These are phyloP conservation scores for Crithidia bombi DNA, from an alignment of 208 protist species.

Conservation along the genomic window DNA sequence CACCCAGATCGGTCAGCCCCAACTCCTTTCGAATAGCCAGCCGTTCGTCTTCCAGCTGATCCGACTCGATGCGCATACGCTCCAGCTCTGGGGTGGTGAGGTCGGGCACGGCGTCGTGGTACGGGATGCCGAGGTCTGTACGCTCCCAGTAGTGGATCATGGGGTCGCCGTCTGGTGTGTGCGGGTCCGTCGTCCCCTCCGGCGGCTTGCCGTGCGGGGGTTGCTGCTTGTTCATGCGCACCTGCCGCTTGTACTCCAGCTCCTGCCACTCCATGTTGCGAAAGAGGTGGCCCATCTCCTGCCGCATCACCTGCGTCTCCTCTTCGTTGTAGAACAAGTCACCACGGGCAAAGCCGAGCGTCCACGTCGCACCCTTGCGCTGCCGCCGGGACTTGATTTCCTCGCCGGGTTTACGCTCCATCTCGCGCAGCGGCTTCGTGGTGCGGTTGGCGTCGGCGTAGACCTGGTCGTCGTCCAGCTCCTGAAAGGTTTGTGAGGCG, in stretches of 20 bases:
- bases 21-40: constrained; percentile 83
- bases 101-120: constrained; percentile 87
- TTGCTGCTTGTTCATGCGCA: constrained; percentile 84
- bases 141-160: constrained; percentile 91
- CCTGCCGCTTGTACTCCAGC: constrained; percentile 90
- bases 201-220: constrained; percentile 77
- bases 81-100: constrained; percentile 87
- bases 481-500: constrained; percentile 75
- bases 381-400: constrained; percentile 63
- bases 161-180: constrained; percentile 70
- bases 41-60: constrained; percentile 87
- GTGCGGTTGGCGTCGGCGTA: constrained; percentile 81
- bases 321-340: constrained; percentile 93
- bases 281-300: constrained; percentile 84
- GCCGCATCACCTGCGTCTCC: constrained; percentile 90
- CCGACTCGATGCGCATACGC: constrained; percentile 77
- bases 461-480: constrained; percentile 87
- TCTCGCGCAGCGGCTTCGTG: constrained; percentile 71
- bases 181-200: constrained; percentile 81
- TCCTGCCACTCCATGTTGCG: constrained; percentile 92
- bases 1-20: constrained; percentile 83
- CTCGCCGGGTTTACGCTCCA: constrained; percentile 67
- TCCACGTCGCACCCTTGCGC: constrained; percentile 83
- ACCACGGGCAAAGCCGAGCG: constrained; percentile 80
- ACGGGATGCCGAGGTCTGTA: constrained; percentile 86